Percentiles rank a stretch among this genome's conserved stretches.
Evolutionary conservation across 2,329 filamentous ascomycete species (phyloP).

Genomic region (Diaporthe amygdali): DNA sequence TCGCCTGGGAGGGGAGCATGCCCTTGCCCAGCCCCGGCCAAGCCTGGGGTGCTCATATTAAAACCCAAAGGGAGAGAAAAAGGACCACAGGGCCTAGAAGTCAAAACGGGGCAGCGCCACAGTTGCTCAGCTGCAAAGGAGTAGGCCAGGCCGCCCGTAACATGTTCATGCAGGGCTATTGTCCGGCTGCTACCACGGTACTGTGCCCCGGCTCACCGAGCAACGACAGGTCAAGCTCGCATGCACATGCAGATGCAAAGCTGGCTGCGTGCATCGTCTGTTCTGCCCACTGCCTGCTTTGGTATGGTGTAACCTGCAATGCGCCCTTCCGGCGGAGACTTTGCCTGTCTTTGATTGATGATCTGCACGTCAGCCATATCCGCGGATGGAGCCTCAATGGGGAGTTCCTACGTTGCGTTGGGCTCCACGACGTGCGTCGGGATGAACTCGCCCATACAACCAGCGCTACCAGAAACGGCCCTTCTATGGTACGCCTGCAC

Average conservation of each 20-base stretch:
- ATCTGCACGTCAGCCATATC: neutral
- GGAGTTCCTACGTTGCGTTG: neutral
- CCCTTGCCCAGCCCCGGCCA: neutral
- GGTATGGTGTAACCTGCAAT: neutral
- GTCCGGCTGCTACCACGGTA: slow-evolving; percentile 9
- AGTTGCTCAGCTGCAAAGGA: neutral
- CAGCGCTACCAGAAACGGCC: neutral
- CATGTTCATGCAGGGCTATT: slow-evolving; percentile 4
- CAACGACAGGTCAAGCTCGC: neutral
- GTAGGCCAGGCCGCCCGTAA: neutral
- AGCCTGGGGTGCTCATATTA: neutral
- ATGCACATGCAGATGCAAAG: neutral
- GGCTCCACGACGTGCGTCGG: neutral
- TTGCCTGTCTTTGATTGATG: neutral
- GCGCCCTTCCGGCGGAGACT: neutral
- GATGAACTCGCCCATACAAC: neutral
- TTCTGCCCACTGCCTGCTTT: neutral
- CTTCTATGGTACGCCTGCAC: neutral
- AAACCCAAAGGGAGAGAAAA: neutral
- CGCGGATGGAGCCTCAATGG: neutral
- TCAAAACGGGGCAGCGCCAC: neutral
- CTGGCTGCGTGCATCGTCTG: neutral
- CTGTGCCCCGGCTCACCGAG: neutral
- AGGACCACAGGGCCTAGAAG: neutral
- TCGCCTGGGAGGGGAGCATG: neutral